phyloP scores from a whole-genome alignment of 805 yeast genomes.

The Candida stauntonica region DNA sequence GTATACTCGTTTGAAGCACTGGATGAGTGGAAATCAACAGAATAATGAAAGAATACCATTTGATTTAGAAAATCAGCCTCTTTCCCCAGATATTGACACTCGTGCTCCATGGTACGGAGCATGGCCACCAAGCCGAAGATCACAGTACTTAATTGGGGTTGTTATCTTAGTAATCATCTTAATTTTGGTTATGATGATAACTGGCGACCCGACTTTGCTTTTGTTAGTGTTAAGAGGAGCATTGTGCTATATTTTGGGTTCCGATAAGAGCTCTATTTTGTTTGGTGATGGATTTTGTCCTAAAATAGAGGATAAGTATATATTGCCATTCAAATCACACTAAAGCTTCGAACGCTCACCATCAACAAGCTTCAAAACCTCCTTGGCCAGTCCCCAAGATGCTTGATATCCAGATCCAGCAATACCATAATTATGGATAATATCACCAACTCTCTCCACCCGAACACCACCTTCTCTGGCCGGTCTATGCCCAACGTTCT shows the following conservation, averaged over 20 bases:
- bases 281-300: slow-evolving; percentile 23
- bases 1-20: too few relatives aligned
- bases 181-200: slow-evolving; percentile 7
- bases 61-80: too few relatives aligned
- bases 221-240: slow-evolving; percentile 16
- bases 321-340: too few relatives aligned
- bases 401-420: slow-evolving; percentile 78
- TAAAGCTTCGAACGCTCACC: too few relatives aligned
- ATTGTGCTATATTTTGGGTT: slow-evolving; percentile 21
- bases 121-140: not conserved
- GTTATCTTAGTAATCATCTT: slow-evolving; percentile 5
- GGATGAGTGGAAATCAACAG: too few relatives aligned
- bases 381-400: slow-evolving; percentile 58
- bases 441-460: slow-evolving; percentile 37
- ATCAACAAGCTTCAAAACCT: slow-evolving; percentile 36
- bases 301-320: not conserved
- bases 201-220: slow-evolving; percentile 21
- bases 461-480: slow-evolving; percentile 58
- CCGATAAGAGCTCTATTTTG: not conserved
- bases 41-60: too few relatives aligned
- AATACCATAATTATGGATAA: slow-evolving; percentile 67
- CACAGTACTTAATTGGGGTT: slow-evolving; percentile 3
- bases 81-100: not conserved
- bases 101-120: not conserved
- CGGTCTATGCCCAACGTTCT: slow-evolving; percentile 67